Evolutionary conservation across 208 protist genomes (phyloP).

Genomic region (Tritrichomonas foetus): DNA sequence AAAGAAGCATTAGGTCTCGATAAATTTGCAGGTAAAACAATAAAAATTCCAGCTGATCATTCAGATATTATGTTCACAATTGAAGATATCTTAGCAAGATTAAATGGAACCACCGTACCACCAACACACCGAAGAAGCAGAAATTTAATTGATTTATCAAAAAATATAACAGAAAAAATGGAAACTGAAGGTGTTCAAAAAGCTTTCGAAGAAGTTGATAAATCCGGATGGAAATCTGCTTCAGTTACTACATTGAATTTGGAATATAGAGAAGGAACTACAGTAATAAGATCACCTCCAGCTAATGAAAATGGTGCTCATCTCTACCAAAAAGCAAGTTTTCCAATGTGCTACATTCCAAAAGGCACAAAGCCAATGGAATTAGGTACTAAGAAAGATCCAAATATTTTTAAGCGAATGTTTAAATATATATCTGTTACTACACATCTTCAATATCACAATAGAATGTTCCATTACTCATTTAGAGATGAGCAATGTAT

Average conservation of each 20-base stretch:
- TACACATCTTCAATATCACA: neutral
- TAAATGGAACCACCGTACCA: neutral
- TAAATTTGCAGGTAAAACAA: neutral
- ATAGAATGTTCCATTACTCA: neutral
- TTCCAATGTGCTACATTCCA: neutral
- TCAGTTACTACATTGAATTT: neutral
- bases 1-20: neutral
- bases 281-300: neutral
- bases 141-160: neutral
- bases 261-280: neutral
- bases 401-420: neutral
- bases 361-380: neutral
- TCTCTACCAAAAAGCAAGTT: neutral
- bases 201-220: neutral
- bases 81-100: neutral
- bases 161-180: neutral
- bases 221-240: neutral
- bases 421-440: neutral
- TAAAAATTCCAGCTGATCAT: neutral
- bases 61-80: neutral
- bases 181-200: neutral
- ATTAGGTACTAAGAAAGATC: neutral
- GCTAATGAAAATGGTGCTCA: neutral
- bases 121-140: neutral
- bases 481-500: neutral